A percentile compares a stretch with the other conserved stretches of the same genome.
These are phyloP conservation scores for Pythium aphanidermatum DNA, from an alignment of 352 stramenopile species.

Conservation along the genomic window DNA sequence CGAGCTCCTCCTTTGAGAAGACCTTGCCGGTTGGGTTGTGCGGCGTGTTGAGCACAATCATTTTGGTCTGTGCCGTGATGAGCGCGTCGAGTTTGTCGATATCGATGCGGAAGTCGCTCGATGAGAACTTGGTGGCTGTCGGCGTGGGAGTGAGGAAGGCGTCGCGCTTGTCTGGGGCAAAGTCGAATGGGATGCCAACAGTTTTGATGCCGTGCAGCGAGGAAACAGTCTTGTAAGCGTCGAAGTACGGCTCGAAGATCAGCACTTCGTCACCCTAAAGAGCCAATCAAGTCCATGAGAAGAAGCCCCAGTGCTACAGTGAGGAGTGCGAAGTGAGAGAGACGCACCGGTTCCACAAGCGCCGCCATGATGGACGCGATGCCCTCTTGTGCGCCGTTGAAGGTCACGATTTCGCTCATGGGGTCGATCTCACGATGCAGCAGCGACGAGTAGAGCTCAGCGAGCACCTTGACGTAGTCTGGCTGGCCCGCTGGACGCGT, in stretches of 20 bases:
- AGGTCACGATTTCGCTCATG: slow-evolving; percentile 80
- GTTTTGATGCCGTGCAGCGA: slow-evolving; percentile 78
- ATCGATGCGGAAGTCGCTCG: slow-evolving; percentile 82
- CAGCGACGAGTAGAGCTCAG: slow-evolving; percentile 72
- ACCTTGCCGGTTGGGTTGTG: slow-evolving; percentile 99
- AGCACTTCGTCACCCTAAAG: slow-evolving; percentile 75
- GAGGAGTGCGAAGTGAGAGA: no score
- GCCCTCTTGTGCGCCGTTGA: slow-evolving; percentile 85
- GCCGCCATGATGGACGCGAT: slow-evolving; percentile 78
- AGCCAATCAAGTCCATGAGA: background rate
- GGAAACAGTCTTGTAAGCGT: slow-evolving; percentile 84
- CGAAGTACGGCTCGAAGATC: slow-evolving; percentile 89
- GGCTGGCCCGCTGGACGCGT: slow-evolving; percentile 79
- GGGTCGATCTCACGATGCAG: slow-evolving; percentile 60
- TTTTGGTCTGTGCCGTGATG: slow-evolving; percentile 90
- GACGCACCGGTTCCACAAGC: slow-evolving; percentile 55
- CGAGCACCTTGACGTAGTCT: slow-evolving; percentile 72
- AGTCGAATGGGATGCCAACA: slow-evolving; percentile 62
- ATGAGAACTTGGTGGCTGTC: slow-evolving; percentile 39
- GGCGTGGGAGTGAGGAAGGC: slow-evolving; percentile 26
- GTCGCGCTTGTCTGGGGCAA: slow-evolving; percentile 33
- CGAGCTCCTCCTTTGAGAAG: slow-evolving; percentile 92
- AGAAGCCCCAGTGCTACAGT: no score
- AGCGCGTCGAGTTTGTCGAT: slow-evolving; percentile 70
- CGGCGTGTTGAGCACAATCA: slow-evolving; percentile 97